A percentile compares a stretch with the other conserved stretches of the same genome.
Evolutionary conservation across 768 basidiomycete genomes (phyloP).

Genomic region (Tulasnella sp.): DNA sequence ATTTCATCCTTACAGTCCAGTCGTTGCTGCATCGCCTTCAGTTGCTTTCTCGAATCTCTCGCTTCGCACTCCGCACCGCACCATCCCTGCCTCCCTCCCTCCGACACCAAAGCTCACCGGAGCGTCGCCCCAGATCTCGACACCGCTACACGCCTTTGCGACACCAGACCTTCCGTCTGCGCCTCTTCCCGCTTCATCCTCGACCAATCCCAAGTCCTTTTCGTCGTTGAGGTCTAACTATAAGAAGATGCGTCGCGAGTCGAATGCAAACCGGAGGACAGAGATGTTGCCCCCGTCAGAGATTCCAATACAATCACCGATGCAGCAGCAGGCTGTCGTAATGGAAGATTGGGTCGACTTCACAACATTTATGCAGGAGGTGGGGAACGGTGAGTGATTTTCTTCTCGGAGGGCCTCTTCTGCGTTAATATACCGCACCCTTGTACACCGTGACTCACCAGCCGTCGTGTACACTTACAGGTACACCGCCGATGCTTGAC

Average conservation of each 20-base stretch:
- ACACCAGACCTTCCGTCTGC: constrained; percentile 10
- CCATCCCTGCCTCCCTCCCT: constrained; percentile 6
- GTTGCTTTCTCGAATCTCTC: constrained; percentile 12
- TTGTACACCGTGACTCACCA: background rate
- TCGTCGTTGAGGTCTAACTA: background rate
- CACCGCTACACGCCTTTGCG: background rate
- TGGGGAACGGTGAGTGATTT: constrained; percentile 5
- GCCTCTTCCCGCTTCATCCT: background rate
- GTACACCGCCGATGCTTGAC: background rate
- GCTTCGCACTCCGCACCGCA: constrained; percentile 6
- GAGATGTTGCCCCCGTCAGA: constrained; percentile 7
- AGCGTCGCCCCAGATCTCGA: background rate
- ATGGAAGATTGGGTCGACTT: constrained; percentile 6
- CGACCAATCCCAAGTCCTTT: background rate
- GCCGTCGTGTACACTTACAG: background rate
- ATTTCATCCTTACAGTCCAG: background rate
- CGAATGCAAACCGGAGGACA: background rate
- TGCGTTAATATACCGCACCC: background rate
- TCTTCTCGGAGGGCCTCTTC: background rate
- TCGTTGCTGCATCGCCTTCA: constrained; percentile 8
- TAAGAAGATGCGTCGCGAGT: constrained; percentile 6
- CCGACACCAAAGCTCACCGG: constrained; percentile 10
- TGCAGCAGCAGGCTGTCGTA: background rate
- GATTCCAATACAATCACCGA: background rate
- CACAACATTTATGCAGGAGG: background rate